Evolutionary conservation across 441 rosid species (phyloP), one percentile per base, ranked within the genome.

Genomic region (Pelargonium citronellum): DNA sequence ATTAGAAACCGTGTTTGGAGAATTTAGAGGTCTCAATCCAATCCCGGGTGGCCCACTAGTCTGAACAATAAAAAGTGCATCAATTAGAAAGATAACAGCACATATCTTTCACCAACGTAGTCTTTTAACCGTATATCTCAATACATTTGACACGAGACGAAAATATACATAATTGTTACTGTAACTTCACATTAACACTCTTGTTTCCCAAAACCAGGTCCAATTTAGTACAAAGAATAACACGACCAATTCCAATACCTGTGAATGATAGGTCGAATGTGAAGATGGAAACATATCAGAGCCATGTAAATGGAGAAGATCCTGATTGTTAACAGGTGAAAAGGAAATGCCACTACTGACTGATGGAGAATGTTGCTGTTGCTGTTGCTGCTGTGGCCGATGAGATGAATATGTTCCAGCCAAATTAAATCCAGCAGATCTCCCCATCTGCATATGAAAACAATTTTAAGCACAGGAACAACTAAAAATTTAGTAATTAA

Each of bases 201-300:
- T 24, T 13, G 39, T 24, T 10, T 61, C 8, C 16, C 16, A 0
- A 39, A 39, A 39, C 43, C 43, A 39, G 43, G 9, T 39, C 7
- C 10, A 10, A 41, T 41, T 41, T 41, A 41, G 44, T 41, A 41
- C 44, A 41, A 41, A 7, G 10, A 61, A 24, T 24, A 9, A 12
- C 39, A 61, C 13, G 3, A 15, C 37, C 37, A 24, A 17, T 6
- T 75, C 67, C 67, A 84, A 73, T 60, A 91, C 99, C 99, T 94
- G 99, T 16, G 96, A 87, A 72, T 91, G 94, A 78, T 89, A 91
- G 65, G 83, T 69, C 34, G 91, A 85, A 84, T 87, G 91, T 30
- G 96, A 86, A 68, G 95, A 85, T 64, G 92, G 83, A 79, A 91
- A 95, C 75, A 92, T 81, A 78, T 92, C 96, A 34, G 98, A 83